Conservation (phyloP, 208 protist species). For the Vickermania ingenoplastis region DNA sequence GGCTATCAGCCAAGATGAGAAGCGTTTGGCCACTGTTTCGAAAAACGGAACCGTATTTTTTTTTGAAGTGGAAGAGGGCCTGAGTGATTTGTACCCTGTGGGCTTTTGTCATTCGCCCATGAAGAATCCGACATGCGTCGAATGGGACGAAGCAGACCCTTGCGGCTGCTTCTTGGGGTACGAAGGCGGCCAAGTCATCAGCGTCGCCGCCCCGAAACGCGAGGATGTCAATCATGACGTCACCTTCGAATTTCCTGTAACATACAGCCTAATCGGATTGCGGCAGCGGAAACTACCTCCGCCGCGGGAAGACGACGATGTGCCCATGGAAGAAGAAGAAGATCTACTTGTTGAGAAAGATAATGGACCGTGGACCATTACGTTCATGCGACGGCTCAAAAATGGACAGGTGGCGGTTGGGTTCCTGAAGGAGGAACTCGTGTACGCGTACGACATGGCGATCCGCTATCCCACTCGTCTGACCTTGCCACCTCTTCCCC, state of each 20-base stretch:
- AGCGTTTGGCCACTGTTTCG: constrained; percentile 74
- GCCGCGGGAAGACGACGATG: constrained; percentile 36
- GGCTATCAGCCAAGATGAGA: constrained; percentile 40
- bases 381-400: constrained; percentile 33
- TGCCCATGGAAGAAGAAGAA: constrained; percentile 39
- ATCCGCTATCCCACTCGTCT: constrained; percentile 55
- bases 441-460: constrained; percentile 50
- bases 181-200: constrained; percentile 55
- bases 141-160: constrained; percentile 39
- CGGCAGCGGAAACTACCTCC: constrained; percentile 59
- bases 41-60: constrained; percentile 89
- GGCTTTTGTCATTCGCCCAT: constrained; percentile 74
- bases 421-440: constrained; percentile 52
- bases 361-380: constrained; percentile 61
- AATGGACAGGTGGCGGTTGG: constrained; percentile 38
- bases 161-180: constrained; percentile 60
- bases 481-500: constrained; percentile 65
- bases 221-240: constrained; percentile 44
- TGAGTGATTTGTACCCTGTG: constrained; percentile 34
- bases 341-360: constrained; percentile 74
- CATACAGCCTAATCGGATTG: constrained; percentile 60
- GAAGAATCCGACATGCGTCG: constrained; percentile 30
- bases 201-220: constrained; percentile 33
- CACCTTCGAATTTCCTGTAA: constrained; percentile 55
- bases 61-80: constrained; percentile 44